These are phyloP conservation scores for Exophiala bonariae DNA, from an alignment of 2,329 filamentous ascomycete genomes.

Conservation along the genomic window DNA sequence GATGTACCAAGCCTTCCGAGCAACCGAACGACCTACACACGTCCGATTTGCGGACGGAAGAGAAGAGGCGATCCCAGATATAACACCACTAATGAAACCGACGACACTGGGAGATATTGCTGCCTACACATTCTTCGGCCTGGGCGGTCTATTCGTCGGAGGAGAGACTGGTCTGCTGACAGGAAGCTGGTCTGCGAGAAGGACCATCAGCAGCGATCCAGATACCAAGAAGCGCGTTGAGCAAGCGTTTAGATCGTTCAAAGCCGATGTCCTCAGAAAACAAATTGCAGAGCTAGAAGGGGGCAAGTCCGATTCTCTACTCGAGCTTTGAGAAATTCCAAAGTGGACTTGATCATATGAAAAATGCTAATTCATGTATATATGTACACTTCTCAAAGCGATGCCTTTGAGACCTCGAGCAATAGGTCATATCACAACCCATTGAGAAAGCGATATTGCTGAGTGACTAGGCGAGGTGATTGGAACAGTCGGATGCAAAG, in stretches of 20 bases:
- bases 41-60: conserved; percentile 63
- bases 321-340: not conserved
- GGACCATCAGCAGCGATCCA: conserved; percentile 55
- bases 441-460: too few relatives aligned
- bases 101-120: conserved; percentile 60
- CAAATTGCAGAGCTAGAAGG: conserved; percentile 59
- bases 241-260: conserved; percentile 62
- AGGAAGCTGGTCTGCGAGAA: conserved; percentile 56
- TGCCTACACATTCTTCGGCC: conserved; percentile 62
- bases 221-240: conserved; percentile 59
- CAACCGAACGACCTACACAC: conserved; percentile 61
- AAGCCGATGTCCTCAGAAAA: conserved; percentile 61
- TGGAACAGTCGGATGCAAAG: too few relatives aligned
- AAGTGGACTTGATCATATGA: too few relatives aligned
- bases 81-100: conserved; percentile 59
- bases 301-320: conserved; percentile 25
- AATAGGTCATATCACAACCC: too few relatives aligned
- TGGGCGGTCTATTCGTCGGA: conserved; percentile 63
- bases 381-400: too few relatives aligned
- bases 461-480: too few relatives aligned
- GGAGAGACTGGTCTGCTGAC: conserved; percentile 62
- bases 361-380: too few relatives aligned
- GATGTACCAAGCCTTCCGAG: conserved; percentile 64
- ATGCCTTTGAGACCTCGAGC: too few relatives aligned
- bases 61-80: conserved; percentile 61